Conservation (phyloP, 2,329 filamentous ascomycete species). For the Botrytis pseudocinerea region DNA sequence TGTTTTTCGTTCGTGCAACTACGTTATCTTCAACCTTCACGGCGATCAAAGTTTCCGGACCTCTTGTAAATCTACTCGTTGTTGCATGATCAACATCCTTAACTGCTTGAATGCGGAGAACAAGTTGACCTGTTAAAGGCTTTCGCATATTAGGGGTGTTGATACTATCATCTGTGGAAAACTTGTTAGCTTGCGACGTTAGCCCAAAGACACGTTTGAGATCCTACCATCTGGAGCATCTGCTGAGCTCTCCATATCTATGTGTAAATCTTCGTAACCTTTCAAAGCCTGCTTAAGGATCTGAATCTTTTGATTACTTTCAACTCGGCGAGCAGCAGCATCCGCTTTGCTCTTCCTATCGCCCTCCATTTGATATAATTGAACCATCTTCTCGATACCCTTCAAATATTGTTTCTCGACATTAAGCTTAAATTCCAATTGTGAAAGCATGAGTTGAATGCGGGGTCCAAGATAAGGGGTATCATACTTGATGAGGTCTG, state of each 20-base stretch:
- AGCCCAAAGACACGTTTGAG: background rate
- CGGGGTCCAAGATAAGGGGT: constrained; percentile 92
- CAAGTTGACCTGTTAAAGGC: constrained; percentile 87
- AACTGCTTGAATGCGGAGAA: constrained; percentile 82
- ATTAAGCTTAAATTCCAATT: constrained; percentile 97
- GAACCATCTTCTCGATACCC: constrained; percentile 98
- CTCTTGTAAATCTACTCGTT: constrained; percentile 78
- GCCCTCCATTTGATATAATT: constrained; percentile 94
- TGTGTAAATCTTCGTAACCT: constrained; percentile 94
- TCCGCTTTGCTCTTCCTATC: constrained; percentile 94
- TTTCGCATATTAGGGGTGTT: constrained; percentile 94
- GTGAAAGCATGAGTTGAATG: constrained; percentile 98
- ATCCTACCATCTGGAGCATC: constrained; percentile 77
- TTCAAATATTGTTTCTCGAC: constrained; percentile 99
- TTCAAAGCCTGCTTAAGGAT: constrained; percentile 93
- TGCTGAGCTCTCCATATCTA: constrained; percentile 76
- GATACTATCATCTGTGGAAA: constrained; percentile 79
- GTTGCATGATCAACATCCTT: constrained; percentile 93
- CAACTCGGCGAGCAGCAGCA: constrained; percentile 82
- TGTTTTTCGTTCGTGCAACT: constrained; percentile 81
- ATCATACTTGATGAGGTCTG: constrained; percentile 98
- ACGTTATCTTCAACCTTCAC: constrained; percentile 96
- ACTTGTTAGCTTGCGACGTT: constrained; percentile 11
- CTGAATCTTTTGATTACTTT: constrained; percentile 98
- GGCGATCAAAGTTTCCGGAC: constrained; percentile 91